Evolutionary conservation across 352 stramenopile species (phyloP), one percentile per base, ranked within the genome.

Genomic region (Phytopythium vexans): DNA sequence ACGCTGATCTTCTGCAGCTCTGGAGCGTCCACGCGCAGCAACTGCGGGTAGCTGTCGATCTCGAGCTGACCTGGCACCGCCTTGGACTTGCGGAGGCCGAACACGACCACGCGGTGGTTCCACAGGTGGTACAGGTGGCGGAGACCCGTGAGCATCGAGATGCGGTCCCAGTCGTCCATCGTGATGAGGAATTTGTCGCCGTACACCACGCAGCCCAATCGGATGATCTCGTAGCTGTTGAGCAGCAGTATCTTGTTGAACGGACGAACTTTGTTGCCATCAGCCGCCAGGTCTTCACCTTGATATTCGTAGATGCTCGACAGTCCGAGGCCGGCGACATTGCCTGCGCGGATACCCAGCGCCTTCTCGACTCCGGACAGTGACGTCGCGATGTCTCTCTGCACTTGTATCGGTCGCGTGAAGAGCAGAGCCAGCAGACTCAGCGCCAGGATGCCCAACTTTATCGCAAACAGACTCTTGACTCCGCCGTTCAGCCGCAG

Each of bases 341-440:
- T 70, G 44, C 56, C 60, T 11, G 60, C 62, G 36, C 56, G 56
- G 32, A 67, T 58, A 3, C 52, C 66, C 27, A 75, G 59, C n/a
- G 60, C 46, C 15, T 58, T 55, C 46, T 75, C 67, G 16, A 66
- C 52, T 1, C 61, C 51, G 33, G 40, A 36, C 14, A 49, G 34
- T 3, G 15, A 32, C 6, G 3, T 4, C 3, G 8, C 2, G 0
- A 34, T 3, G 3, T 31, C 12, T 16, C 3, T 48, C 3, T 27
- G 31, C 1, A 56, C 40, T 6, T 40, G 50, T 58, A 54, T 1
- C 59, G 49, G 15, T 48, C 38, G 3, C 27, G 35, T 6, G 1
- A 53, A 9, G 4, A 52, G 8, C 9, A 63, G 11, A 3, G 61
- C 41, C 2, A 68, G 5, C 1, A 64, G n/a, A 31, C 58, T 68